phyloP scores from a whole-genome alignment of 2,329 filamentous ascomycete genomes.

The Phialemonium atrogriseum region DNA sequence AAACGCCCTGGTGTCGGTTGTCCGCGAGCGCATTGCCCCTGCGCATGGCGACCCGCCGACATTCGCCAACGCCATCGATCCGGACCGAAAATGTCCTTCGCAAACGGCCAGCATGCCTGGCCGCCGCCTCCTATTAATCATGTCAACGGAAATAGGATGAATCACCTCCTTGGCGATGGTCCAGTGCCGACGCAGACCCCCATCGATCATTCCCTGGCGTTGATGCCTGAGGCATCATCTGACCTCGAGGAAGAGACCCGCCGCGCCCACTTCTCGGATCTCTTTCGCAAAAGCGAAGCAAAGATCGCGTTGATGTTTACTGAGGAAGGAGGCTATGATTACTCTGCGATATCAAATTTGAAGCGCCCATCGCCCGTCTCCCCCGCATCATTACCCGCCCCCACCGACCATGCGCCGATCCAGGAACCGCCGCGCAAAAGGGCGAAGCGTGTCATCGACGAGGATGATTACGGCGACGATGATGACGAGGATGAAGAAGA shows the following conservation, averaged over 20 bases:
- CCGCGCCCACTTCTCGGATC: constrained; percentile 65
- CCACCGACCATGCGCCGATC: constrained; percentile 51
- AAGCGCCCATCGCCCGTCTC: constrained; percentile 25
- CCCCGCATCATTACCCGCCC: constrained; percentile 36
- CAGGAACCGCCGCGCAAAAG: constrained; percentile 63
- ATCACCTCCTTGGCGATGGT: constrained; percentile 55
- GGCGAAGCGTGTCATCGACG: constrained; percentile 68
- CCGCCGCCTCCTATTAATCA: constrained; percentile 46
- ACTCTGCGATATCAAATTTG: constrained; percentile 44
- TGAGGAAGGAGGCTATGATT: constrained; percentile 45
- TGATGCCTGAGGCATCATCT: constrained; percentile 55
- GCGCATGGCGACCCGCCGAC: constrained; percentile 49
- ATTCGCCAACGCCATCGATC: constrained; percentile 38
- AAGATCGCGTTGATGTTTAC: constrained; percentile 70
- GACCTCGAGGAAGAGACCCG: constrained; percentile 62
- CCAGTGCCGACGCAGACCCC: constrained; percentile 41
- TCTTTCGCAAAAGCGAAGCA: constrained; percentile 70
- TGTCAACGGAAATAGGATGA: constrained; percentile 37
- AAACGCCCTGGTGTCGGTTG: constrained; percentile 37
- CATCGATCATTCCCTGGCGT: constrained; percentile 37
- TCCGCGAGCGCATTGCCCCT: constrained; percentile 41
- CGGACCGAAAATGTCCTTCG: constrained; percentile 54
- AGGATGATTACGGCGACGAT: constrained; percentile 81
- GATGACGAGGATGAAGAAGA: constrained; percentile 68
- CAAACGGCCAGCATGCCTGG: constrained; percentile 60